Evolutionary conservation across 2,329 filamentous ascomycete species (phyloP).

Genomic region (Aspergillus brunneoviolaceus): DNA sequence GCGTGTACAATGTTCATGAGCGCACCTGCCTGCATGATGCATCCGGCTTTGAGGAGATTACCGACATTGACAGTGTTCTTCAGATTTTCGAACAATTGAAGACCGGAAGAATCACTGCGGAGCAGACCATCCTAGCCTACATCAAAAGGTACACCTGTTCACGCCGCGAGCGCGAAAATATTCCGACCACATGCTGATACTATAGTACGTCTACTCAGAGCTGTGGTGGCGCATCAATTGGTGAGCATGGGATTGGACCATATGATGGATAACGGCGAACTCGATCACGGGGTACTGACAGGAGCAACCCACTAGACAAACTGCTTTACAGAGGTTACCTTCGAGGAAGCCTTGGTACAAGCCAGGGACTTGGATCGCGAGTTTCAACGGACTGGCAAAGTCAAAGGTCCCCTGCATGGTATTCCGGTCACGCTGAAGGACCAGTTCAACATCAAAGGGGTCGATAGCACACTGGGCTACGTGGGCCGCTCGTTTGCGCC

Average conservation of each 20-base stretch:
- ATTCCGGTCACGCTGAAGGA: conserved; percentile 60
- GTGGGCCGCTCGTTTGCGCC: conserved; percentile 52
- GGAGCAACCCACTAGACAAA: conserved; percentile 30
- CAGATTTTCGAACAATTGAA: conserved; percentile 22
- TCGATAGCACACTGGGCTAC: conserved; percentile 61
- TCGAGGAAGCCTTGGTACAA: conserved; percentile 34
- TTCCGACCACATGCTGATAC: neutral
- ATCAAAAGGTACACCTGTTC: conserved; percentile 31
- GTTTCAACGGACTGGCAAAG: conserved; percentile 34
- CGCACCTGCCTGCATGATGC: conserved; percentile 26
- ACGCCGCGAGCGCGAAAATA: neutral
- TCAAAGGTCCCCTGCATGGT: conserved; percentile 54
- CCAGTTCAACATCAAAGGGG: conserved; percentile 60
- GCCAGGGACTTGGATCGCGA: conserved; percentile 32
- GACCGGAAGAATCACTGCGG: conserved; percentile 27
- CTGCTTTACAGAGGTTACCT: conserved; percentile 37
- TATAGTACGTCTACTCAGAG: conserved; percentile 14
- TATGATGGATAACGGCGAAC: no score
- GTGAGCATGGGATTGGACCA: conserved; percentile 10
- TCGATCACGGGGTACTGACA: neutral
- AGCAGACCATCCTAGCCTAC: conserved; percentile 31
- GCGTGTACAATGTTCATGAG: conserved; percentile 22
- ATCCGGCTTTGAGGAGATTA: conserved; percentile 27
- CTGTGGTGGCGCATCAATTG: conserved; percentile 32
- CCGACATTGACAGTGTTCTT: conserved; percentile 31